phyloP scores from a whole-genome alignment of 345 rosid genomes.

The Citrus hindsii region DNA sequence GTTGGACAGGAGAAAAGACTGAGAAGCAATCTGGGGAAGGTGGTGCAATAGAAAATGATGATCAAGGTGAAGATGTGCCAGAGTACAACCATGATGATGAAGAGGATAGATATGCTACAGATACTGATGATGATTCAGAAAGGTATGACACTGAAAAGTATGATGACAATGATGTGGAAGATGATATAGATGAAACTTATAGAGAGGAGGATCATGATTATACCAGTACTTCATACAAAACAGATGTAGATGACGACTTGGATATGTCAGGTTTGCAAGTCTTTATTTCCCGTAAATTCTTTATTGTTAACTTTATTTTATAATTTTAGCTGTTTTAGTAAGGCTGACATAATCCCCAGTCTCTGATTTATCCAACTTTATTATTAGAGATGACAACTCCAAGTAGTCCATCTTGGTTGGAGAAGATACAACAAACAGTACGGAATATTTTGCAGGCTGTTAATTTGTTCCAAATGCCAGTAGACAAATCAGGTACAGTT shows the following conservation, averaged over 20 bases:
- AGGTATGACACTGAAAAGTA: slow-evolving; percentile 35
- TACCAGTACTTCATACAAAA: slow-evolving; percentile 45
- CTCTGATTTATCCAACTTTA: background rate
- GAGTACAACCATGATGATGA: slow-evolving; percentile 44
- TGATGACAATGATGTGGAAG: slow-evolving; percentile 52
- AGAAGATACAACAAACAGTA: slow-evolving; percentile 66
- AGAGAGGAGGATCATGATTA: slow-evolving; percentile 53
- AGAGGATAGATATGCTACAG: slow-evolving; percentile 65
- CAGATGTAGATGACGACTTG: slow-evolving; percentile 48
- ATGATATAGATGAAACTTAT: slow-evolving; percentile 44
- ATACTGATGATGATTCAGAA: slow-evolving; percentile 52
- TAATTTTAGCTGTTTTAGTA: background rate
- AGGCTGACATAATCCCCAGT: background rate
- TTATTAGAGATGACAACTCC: slow-evolving; percentile 41
- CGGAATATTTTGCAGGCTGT: slow-evolving; percentile 62
- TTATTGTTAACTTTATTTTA: background rate
- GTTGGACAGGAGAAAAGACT: slow-evolving; percentile 84
- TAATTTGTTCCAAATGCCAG: slow-evolving; percentile 69
- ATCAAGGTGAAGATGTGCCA: slow-evolving; percentile 46
- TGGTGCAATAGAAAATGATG: slow-evolving; percentile 27
- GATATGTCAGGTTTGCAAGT: slow-evolving; percentile 57
- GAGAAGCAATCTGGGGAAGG: slow-evolving; percentile 43
- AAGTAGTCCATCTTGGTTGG: slow-evolving; percentile 72
- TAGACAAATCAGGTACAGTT: slow-evolving; percentile 63
- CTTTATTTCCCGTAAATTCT: background rate